A percentile compares a stretch with the other conserved stretches of the same genome.
These are phyloP conservation scores for Dioscorea dumetorum DNA, from an alignment of 106 monocot genomes.

Conservation along the genomic window DNA sequence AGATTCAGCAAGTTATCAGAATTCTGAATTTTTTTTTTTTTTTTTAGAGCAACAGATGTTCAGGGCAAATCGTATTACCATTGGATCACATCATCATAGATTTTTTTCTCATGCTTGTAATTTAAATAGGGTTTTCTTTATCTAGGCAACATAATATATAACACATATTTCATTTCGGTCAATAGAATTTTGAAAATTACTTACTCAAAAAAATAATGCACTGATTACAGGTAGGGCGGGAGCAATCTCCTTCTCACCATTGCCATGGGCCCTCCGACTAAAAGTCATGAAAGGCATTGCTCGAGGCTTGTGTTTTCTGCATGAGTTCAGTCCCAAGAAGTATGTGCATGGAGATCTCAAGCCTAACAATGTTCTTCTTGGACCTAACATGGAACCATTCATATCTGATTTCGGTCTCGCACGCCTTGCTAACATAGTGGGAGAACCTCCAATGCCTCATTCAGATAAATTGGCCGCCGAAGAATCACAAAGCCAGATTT, in stretches of 20 bases:
- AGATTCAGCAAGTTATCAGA: too few species aligned
- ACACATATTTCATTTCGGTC: background rate
- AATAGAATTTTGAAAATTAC: too few species aligned
- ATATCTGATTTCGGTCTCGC: constrained; percentile 85
- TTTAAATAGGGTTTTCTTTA: too few species aligned
- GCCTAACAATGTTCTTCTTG: constrained; percentile 72
- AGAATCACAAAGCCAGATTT: constrained; percentile 27
- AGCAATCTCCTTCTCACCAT: constrained; percentile 20
- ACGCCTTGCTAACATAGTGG: constrained; percentile 55
- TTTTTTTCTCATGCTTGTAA: too few species aligned
- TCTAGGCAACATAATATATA: too few species aligned
- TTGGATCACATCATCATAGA: too few species aligned
- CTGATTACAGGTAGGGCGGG: constrained; percentile 43
- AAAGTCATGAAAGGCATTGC: constrained; percentile 70
- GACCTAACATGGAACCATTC: constrained; percentile 51
- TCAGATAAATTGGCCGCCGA: constrained; percentile 38
- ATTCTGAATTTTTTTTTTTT: too few species aligned
- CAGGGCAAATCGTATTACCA: too few species aligned
- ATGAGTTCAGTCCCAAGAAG: constrained; percentile 85
- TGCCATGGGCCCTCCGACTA: constrained; percentile 56
- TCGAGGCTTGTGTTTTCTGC: constrained; percentile 63
- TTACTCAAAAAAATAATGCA: too few species aligned
- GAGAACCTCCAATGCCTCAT: constrained; percentile 39
- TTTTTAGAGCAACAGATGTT: too few species aligned
- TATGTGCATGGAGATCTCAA: constrained; percentile 87